Percentiles rank a stretch among this genome's conserved stretches.
Conservation (phyloP, 176 grass and related monocot genomes). For the Aechmea fasciata region DNA sequence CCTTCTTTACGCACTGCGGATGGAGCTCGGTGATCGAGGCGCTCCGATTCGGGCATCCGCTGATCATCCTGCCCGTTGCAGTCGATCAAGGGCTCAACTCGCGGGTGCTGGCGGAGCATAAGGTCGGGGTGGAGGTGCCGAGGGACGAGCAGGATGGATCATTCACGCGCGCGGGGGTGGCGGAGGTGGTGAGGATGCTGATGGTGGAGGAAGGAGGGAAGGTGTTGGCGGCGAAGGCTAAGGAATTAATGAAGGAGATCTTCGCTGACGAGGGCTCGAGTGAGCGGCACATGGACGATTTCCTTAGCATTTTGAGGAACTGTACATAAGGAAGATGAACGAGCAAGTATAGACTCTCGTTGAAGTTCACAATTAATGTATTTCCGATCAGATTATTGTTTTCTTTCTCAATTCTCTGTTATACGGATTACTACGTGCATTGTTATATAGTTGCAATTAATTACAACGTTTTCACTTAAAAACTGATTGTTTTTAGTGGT, state of each 20-base stretch:
- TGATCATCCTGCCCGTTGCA: constrained; percentile 43
- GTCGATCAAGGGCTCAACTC: constrained; percentile 60
- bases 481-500: no score
- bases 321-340: neutral
- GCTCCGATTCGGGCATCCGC: constrained; percentile 28
- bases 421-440: no score
- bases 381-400: no score
- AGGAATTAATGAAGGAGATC: constrained; percentile 27
- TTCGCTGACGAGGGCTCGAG: constrained; percentile 44
- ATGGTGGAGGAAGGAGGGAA: constrained; percentile 36
- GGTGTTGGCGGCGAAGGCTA: constrained; percentile 19
- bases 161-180: constrained; percentile 31
- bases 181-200: constrained; percentile 31
- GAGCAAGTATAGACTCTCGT: no score
- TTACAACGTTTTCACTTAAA: no score
- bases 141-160: constrained; percentile 40
- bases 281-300: constrained; percentile 25
- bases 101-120: constrained; percentile 36
- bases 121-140: constrained; percentile 35
- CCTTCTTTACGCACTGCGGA: constrained; percentile 51
- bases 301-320: constrained; percentile 25
- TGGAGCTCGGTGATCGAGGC: constrained; percentile 51
- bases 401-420: no score
- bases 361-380: no score
- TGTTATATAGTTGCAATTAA: no score